Evolutionary conservation across 1,284 basidiomycete species (phyloP).

Genomic region (Ustilago shanxiensis): DNA sequence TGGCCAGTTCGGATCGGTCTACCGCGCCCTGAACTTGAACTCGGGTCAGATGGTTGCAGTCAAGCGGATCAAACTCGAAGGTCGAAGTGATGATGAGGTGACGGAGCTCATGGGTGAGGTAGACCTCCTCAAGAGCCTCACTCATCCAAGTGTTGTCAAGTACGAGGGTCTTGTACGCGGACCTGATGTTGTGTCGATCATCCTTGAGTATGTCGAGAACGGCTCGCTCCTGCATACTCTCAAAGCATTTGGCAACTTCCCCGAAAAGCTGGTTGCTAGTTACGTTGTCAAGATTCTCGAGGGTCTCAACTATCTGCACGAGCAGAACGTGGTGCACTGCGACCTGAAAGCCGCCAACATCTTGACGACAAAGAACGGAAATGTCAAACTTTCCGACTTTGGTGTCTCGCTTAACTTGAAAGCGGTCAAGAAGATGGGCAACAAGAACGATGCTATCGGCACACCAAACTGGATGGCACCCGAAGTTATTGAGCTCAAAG

Average conservation of each 20-base stretch:
- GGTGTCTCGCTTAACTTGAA: constrained; percentile 71
- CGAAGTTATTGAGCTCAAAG: constrained; percentile 83
- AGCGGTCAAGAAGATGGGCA: constrained; percentile 78
- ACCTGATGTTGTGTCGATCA: constrained; percentile 45
- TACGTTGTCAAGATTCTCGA: constrained; percentile 86
- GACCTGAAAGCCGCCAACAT: constrained; percentile 75
- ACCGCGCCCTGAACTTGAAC: constrained; percentile 87
- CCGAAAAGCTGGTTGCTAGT: constrained; percentile 95
- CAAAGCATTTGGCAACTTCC: constrained; percentile 79
- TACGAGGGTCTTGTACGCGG: constrained; percentile 81
- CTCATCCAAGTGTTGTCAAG: constrained; percentile 94
- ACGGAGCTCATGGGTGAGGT: constrained; percentile 99
- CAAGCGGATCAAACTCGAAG: constrained; percentile 98
- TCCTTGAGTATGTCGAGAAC: constrained; percentile 75
- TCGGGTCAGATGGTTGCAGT: constrained; percentile 73
- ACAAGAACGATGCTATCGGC: constrained; percentile 78
- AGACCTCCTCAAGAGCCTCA: constrained; percentile 95
- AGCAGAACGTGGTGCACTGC: constrained; percentile 79
- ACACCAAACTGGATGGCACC: constrained; percentile 99
- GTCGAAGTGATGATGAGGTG: constrained; percentile 95
- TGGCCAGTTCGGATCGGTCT: constrained; percentile 95
- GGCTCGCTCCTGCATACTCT: constrained; percentile 82
- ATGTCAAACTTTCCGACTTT: constrained; percentile 75
- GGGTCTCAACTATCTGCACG: constrained; percentile 96
- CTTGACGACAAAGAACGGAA: constrained; percentile 74